Evolutionary conservation across 73 alveolate genomes (phyloP).

Genomic region (Uronychia binucleata): DNA sequence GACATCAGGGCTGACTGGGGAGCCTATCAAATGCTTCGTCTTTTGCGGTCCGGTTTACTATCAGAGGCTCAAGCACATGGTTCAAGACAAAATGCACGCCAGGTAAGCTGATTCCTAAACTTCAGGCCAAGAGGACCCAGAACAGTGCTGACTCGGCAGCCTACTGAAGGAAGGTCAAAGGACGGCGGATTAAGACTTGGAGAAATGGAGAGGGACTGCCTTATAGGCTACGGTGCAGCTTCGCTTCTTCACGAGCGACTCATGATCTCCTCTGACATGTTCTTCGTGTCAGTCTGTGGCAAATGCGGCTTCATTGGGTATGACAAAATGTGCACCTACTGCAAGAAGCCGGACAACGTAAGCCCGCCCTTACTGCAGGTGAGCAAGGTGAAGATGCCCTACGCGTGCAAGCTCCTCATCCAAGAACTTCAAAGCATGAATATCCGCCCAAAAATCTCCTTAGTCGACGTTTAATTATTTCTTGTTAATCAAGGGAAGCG

Average conservation of each 20-base stretch:
- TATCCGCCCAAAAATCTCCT: conserved; percentile 69
- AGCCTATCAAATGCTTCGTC: conserved; percentile 92
- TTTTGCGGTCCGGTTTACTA: conserved; percentile 98
- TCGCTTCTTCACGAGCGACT: conserved; percentile 95
- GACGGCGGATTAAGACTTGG: conserved; percentile 97
- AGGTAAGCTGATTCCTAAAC: conserved; percentile 1
- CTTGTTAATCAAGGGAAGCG: not conserved
- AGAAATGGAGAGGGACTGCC: conserved; percentile 99
- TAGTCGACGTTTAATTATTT: not conserved
- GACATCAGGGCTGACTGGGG: conserved; percentile 98
- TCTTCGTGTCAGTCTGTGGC: conserved; percentile 94
- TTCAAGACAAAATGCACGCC: conserved; percentile 99
- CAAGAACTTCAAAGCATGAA: conserved; percentile 91
- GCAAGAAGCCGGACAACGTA: conserved; percentile 80
- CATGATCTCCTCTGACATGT: conserved; percentile 95
- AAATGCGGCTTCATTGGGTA: conserved; percentile 92
- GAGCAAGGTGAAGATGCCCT: conserved; percentile 94
- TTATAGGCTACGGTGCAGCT: conserved; percentile 99
- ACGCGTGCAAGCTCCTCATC: conserved; percentile 97
- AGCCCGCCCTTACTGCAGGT: conserved; percentile 34
- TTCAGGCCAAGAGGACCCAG: conserved; percentile 96
- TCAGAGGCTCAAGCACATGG: conserved; percentile 99
- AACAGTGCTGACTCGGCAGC: conserved; percentile 95
- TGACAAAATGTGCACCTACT: conserved; percentile 74
- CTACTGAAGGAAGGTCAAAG: conserved; percentile 98